phyloP scores from a whole-genome alignment of 2,329 filamentous ascomycete species.

The Triangularia setosa region DNA sequence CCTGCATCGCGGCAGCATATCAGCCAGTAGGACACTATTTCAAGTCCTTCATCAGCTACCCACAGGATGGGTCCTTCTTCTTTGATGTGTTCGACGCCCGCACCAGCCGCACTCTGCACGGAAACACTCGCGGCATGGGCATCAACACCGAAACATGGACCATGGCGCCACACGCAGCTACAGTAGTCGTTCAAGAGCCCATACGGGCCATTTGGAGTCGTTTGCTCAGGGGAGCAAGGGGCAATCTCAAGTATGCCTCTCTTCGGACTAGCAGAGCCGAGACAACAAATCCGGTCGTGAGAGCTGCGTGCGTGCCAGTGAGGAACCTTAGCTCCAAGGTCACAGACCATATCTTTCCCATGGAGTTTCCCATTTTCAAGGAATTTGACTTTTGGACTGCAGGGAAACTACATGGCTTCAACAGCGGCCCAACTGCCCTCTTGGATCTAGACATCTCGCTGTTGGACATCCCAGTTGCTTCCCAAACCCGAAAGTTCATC shows the following conservation, averaged over 20 bases:
- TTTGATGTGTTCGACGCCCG: neutral
- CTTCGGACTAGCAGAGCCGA: neutral
- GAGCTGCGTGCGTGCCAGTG: neutral
- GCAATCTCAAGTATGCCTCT: neutral
- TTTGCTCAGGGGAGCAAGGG: neutral
- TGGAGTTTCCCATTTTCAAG: neutral
- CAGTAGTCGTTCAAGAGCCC: neutral
- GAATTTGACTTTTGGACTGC: neutral
- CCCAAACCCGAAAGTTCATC: no score
- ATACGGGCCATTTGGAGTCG: neutral
- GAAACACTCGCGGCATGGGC: neutral
- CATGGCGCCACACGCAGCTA: neutral
- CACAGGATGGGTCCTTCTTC: no score
- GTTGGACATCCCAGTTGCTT: neutral
- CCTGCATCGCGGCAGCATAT: no score
- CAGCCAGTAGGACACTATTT: no score
- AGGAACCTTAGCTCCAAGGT: neutral
- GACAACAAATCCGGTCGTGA: neutral
- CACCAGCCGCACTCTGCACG: neutral
- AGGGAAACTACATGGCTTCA: neutral
- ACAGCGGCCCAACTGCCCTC: neutral
- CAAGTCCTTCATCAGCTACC: no score
- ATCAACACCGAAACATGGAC: neutral
- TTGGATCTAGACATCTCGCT: neutral
- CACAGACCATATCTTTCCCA: neutral